Base-by-base conservation (phyloP, 2,329 filamentous ascomycete genomes). In the Emergomyces pasteurianus region DNA sequence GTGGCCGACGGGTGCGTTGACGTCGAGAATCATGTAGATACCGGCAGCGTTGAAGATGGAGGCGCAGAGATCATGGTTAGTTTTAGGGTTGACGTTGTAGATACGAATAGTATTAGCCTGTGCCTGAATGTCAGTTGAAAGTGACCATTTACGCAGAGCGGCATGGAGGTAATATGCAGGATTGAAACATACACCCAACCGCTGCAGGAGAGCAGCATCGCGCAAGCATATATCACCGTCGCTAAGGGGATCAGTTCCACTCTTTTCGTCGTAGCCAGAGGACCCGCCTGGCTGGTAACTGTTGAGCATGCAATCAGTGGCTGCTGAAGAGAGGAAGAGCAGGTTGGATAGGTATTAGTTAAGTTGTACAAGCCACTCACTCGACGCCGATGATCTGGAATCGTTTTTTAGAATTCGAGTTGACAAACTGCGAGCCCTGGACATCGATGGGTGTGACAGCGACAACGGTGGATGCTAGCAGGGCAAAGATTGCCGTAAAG, bases 1-100 rank as follows among this genome's bases (percentile, higher is more conserved):
- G 53, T 81, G 80, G 7, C 74, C 71, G 18, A 84, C 71, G 3
- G 84, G 83, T 26, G 81, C 83, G 75, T 86, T 87, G 70, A 87
- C 84, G 65, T 87, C 84, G 53, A 86, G 73, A 59, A 86, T 77
- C 77, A 86, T 78, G 74, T 87, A 86, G 68, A 87, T 86, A 59
- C 84, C 84, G 36, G 82, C 83, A 2, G 79, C 78, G 67, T 86
- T 85, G 79, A 86, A 86, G 72, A 86, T 85, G 63, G 79, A 82
- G 62, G 79, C 82, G 69, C 84, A 86, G 62, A 81, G 75, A 65
- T 84, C 81, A 72, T 86, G 84, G 71, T 86, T 80, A 61, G 82
- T 70, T 2, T 75, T 74, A 21, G 83, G 82, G 64, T 83, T 79
- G 63, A 86, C 72, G 70, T 86, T 86, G 79, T 87, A 87, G 59